These are phyloP conservation scores for Amphirosellinia nigrospora DNA, from an alignment of 495 filamentous ascomycete genomes.

Conservation along the genomic window DNA sequence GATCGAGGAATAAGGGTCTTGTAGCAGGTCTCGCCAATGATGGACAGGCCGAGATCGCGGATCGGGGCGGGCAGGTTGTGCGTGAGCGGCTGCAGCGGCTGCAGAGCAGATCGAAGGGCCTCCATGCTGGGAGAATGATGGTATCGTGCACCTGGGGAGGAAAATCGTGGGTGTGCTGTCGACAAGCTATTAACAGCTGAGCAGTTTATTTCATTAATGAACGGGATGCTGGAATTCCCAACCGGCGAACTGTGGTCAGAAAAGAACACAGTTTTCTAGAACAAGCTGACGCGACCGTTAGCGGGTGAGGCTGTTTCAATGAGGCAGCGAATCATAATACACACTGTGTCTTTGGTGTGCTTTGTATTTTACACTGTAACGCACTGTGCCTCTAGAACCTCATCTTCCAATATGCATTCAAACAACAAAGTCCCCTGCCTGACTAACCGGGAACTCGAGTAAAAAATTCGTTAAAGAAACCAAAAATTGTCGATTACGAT, in stretches of 20 bases:
- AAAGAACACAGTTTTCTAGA: slow-evolving; percentile 5
- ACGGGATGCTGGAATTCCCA: background rate
- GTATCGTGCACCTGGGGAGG: background rate
- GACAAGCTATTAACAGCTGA: too few relatives aligned
- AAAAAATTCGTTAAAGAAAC: too few relatives aligned
- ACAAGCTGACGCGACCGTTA: background rate
- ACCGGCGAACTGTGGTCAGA: background rate
- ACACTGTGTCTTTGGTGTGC: background rate
- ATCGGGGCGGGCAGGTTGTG: slow-evolving; percentile 79
- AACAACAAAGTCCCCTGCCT: background rate
- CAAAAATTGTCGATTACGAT: background rate
- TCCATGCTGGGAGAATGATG: slow-evolving; percentile 46
- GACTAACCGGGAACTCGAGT: too few relatives aligned
- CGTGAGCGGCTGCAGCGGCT: slow-evolving; percentile 81
- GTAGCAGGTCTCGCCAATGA: slow-evolving; percentile 87
- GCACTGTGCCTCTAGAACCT: background rate
- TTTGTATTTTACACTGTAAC: background rate
- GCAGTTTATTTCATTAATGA: background rate
- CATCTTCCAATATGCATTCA: background rate
- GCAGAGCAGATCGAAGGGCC: slow-evolving; percentile 67
- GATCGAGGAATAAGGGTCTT: slow-evolving; percentile 76
- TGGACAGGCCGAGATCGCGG: slow-evolving; percentile 71
- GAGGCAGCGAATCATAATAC: slow-evolving; percentile 11
- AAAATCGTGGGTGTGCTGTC: background rate
- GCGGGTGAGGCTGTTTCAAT: slow-evolving; percentile 16